Base-by-base conservation (phyloP, 208 protist genomes). In the Leishmania martiniquensis region DNA sequence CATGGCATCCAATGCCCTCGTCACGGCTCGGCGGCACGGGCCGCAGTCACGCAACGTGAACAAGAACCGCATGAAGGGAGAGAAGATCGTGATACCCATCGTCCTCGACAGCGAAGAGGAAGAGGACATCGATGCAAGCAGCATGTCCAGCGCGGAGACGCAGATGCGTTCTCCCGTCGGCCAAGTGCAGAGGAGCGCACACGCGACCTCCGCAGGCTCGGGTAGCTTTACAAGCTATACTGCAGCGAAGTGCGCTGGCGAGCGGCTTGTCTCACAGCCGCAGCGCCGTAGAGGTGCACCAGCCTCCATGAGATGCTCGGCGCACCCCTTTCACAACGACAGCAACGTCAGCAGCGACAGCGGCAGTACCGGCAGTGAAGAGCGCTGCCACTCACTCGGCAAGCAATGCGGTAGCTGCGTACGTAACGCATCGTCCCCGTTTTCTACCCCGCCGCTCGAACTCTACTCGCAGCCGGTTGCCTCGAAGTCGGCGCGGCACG, bases 31-130 rank as follows among this genome's bases (percentile, higher is more conserved):
- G 68, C 13, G 32, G 10, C 45, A 51, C 25, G 65, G 65, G 68
- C n/a, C 3, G 47, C 37, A 44, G 68, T 49, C 25, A 12, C 57
- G 79, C 57, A 70, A 68, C 12, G 34, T 83, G 17, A 83, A 75
- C 49, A 83, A 83, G 37, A 78, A 76, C 47, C 55, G 73, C 44
- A 83, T 83, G 79, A 83, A 83, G 44, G 74, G 79, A 3, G 79
- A 77, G 57, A 68, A 57, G 5, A 83, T 83, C 20, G 73, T 83
- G 3, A 52, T 83, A 37, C 73, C 72, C 7, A 47, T 83, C 10
- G 34, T 63, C 32, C 67, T 62, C 13, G 79, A 83, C 67, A 83
- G 79, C 73, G 79, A 83, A 49, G 74, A 78, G 37, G 79, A 80
- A 54, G 39, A 65, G 12, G 76, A 75, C 45, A 44, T 44, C 22